A percentile compares a stretch with the other conserved stretches of the same genome.
phyloP scores from a whole-genome alignment of 2,329 filamentous ascomycete species.

The Beauveria scarabaeidicola region DNA sequence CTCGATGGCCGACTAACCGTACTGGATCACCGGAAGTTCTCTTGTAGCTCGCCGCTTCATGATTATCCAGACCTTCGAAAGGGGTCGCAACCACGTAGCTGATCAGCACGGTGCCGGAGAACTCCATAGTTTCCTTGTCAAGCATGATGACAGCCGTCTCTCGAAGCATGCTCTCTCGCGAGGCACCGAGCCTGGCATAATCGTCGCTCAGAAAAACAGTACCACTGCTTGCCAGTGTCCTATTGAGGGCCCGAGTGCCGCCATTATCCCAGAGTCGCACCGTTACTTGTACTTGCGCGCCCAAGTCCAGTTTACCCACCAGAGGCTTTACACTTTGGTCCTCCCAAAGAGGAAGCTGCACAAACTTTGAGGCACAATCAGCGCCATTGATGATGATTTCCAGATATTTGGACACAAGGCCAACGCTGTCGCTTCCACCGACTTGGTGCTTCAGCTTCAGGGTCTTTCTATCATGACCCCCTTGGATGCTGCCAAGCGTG shows the following conservation, averaged over 20 bases:
- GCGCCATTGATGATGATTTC: conserved; percentile 11
- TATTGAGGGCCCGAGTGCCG: background rate
- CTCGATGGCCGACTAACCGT: conserved; percentile 26
- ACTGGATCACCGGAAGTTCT: conserved; percentile 2
- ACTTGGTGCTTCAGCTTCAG: background rate
- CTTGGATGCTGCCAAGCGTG: conserved; percentile 13
- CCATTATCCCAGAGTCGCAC: conserved; percentile 16
- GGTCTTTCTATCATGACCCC: conserved; percentile 8
- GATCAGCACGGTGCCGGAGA: conserved; percentile 25
- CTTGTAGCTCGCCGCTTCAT: background rate
- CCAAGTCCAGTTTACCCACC: conserved; percentile 15
- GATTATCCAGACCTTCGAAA: conserved; percentile 13
- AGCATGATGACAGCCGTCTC: conserved; percentile 25
- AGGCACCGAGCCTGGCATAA: conserved; percentile 18
- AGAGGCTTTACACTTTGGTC: conserved; percentile 18
- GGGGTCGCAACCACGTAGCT: conserved; percentile 23
- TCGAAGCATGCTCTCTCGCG: conserved; percentile 25
- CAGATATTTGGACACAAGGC: background rate
- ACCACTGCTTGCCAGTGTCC: conserved; percentile 19
- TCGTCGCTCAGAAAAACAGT: conserved; percentile 20
- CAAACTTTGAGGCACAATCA: background rate
- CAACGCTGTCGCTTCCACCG: too few species aligned
- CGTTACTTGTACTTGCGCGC: conserved; percentile 11
- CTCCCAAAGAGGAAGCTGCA: conserved; percentile 19
- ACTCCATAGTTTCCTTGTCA: conserved; percentile 19